Evolutionary conservation across 2,329 filamentous ascomycete genomes (phyloP), one percentile per base, ranked within the genome.

Genomic region (Sclerotinia borealis): DNA sequence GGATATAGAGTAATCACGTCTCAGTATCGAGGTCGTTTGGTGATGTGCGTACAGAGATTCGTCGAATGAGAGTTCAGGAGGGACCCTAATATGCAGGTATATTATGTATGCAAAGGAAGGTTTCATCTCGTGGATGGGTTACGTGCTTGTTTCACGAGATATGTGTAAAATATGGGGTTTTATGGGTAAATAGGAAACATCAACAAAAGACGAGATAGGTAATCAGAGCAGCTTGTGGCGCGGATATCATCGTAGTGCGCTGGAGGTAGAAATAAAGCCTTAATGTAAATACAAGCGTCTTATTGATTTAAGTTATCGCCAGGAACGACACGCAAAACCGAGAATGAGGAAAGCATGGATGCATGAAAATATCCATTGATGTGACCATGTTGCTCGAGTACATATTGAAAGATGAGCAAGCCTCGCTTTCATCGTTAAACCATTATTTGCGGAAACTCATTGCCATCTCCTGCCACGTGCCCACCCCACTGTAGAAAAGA

Each of bases 321-420:
- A 31, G 45, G 54, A 17, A 25, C 25, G 7, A 45, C 54, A 34
- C 39, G n/a, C 10, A 13, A 51, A 25, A 34, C 25, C 17, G 17
- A 19, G 41, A 58, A 11, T 11, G 13, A 51, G 27, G 19, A 11
- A 52, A 34, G 15, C 22, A 19, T 25, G 36, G 11, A 31, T 31
- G 58, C 8, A 13, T 17, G 11, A 34, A 36, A 58, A 31, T 15
- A 31, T 41, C 11, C 34, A n/a, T 58, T 41, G n/a, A 19, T 62
- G 22, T 37, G n/a, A 31, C 10, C 22, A 31, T 62, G 41, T 39
- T 58, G 34, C 51, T 62, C 50, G 10, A 56, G 48, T 62, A 58
- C 60, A 63, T 58, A 58, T 58, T 63, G 31, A 41, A 49, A 39
- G 25, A 41, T 27, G 41, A 63, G 60, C 48, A n/a, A 29, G 29